Conservation (phyloP, 2,329 filamentous ascomycete genomes). For the Botrytis aclada region DNA sequence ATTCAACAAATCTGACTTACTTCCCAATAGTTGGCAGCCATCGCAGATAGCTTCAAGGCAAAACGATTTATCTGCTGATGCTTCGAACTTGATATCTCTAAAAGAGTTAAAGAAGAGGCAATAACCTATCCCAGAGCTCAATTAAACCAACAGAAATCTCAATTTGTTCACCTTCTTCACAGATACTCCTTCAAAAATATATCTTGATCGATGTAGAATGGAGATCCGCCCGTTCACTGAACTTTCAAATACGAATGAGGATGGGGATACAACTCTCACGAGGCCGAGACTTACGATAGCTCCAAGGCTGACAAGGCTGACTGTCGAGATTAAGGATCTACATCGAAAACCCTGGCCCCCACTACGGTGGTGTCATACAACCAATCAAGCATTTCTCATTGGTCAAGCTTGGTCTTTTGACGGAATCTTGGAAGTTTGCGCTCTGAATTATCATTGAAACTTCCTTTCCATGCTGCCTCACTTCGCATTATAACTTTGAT, state of each 20-base stretch:
- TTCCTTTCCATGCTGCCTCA: background rate
- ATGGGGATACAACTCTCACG: background rate
- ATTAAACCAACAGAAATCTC: background rate
- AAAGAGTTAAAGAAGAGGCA: background rate
- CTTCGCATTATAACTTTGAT: background rate
- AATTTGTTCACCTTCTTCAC: background rate
- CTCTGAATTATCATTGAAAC: constrained; percentile 10
- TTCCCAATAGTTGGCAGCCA: constrained; percentile 27
- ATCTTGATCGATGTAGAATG: background rate
- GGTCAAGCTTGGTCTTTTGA: constrained; percentile 15
- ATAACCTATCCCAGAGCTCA: background rate
- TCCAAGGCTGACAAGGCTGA: constrained; percentile 21
- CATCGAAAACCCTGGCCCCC: background rate
- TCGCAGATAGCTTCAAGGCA: background rate
- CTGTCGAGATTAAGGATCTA: background rate
- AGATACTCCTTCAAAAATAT: background rate
- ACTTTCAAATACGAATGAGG: background rate
- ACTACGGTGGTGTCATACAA: constrained; percentile 11
- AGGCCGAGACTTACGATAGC: background rate
- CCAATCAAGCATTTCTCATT: constrained; percentile 20
- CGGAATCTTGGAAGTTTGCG: constrained; percentile 13
- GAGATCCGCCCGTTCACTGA: background rate
- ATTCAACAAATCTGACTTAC: background rate
- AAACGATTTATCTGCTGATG: background rate
- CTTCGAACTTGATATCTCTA: background rate